Evolutionary conservation across 345 rosid species (phyloP).

Genomic region (Gossypium ekmanianum): DNA sequence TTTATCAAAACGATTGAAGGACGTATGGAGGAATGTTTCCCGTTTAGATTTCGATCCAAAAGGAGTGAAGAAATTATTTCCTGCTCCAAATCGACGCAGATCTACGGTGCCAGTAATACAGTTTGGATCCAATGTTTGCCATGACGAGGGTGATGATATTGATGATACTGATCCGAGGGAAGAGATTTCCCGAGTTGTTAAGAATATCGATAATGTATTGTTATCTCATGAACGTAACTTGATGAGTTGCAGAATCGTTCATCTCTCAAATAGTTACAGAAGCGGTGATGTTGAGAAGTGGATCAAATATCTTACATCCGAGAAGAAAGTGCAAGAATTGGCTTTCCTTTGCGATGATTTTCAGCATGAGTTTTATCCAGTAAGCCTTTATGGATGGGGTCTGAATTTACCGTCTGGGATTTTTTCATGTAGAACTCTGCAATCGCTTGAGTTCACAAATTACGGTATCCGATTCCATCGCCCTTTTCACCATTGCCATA

Average conservation of each 20-base stretch:
- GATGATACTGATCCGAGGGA: background rate
- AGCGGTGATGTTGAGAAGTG: background rate
- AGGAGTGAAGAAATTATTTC: background rate
- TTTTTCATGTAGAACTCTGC: background rate
- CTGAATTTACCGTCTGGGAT: background rate
- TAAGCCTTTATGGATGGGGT: too few relatives aligned
- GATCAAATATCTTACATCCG: background rate
- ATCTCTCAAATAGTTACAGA: background rate
- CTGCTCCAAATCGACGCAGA: too few relatives aligned
- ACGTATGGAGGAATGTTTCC: background rate
- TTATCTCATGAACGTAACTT: background rate
- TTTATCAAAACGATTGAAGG: too few relatives aligned
- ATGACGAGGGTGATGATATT: too few relatives aligned
- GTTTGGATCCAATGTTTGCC: too few relatives aligned
- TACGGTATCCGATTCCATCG: background rate
- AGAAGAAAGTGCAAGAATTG: background rate
- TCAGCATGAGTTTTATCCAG: too few relatives aligned
- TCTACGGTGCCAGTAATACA: too few relatives aligned
- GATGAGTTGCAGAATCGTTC: background rate
- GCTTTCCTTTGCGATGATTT: background rate
- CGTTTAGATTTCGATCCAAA: conserved; percentile 4
- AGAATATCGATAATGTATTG: background rate
- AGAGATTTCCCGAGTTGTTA: background rate
- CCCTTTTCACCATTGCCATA: background rate
- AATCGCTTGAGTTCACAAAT: background rate